These are phyloP conservation scores for Durio zibethinus DNA, from an alignment of 345 rosid genomes.

Conservation along the genomic window DNA sequence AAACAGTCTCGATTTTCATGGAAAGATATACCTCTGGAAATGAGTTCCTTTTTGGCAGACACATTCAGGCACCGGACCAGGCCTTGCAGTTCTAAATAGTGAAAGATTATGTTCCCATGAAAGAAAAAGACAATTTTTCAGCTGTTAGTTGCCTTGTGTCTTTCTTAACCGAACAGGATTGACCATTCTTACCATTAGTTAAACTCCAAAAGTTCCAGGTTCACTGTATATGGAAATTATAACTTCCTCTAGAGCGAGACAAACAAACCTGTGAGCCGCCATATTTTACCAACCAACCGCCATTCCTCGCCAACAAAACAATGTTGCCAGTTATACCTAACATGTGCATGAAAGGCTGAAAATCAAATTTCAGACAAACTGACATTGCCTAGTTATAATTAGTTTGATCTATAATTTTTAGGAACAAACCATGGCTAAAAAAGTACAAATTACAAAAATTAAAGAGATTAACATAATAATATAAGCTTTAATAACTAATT, in stretches of 20 bases:
- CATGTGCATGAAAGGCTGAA: background rate
- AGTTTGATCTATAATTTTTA: conserved; percentile 11
- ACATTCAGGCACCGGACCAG: background rate
- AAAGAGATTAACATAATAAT: conserved; percentile 4
- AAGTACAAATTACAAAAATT: conserved; percentile 5
- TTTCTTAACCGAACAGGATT: background rate
- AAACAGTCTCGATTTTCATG: background rate
- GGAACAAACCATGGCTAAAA: conserved; percentile 6
- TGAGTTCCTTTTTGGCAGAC: background rate
- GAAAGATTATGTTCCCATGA: no score
- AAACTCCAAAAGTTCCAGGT: background rate
- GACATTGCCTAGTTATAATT: background rate
- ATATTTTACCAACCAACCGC: background rate
- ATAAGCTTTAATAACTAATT: background rate
- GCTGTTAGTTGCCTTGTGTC: background rate
- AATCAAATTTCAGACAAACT: background rate
- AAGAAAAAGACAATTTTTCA: no score
- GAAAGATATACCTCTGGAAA: background rate
- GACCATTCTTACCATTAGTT: background rate
- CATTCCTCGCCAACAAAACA: background rate
- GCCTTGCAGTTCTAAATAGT: background rate
- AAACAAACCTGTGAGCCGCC: background rate
- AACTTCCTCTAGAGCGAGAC: background rate
- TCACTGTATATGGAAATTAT: background rate
- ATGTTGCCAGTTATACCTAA: background rate